Evolutionary conservation across 2,329 filamentous ascomycete genomes (phyloP), one percentile per base, ranked within the genome.

Genomic region (Sclerotinia sclerotiorum): DNA sequence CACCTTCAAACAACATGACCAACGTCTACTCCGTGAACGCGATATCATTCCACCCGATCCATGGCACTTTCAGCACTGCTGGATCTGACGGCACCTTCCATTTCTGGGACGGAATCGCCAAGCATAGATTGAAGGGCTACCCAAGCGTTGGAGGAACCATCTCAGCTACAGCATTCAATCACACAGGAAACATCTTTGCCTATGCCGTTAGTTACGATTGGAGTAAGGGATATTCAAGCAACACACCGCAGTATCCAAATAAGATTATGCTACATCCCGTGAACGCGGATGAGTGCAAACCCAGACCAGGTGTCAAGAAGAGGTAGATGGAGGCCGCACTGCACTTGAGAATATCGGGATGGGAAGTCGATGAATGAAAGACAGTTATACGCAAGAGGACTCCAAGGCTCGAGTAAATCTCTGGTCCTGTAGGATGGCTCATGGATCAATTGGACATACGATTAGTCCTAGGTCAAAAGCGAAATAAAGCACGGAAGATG

Each of bases 1-100:
- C 88, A 6, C 87, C 91, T 1, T 82, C 88, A 68, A 87, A 87
- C 76, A 94, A 93, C 80, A 83, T 90, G 72, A 92, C 91, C 75
- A 95, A 94, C 77, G 95, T 98, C 75, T 95, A 94, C 83, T 90
- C 93, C 1, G 93, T 99, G 77, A 99, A 99, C 82, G 90, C 93
- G 74, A 99, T 99, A 79, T 96, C 92, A 32, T 98, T 98, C 88
- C 95, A 99, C 81, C 95, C 95, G 1, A 85, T 91, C 17, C 94
- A 97, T 80, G 95, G 95, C 76, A 99, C 95, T n/a, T 99, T 99
- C 83, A 96, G 91, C 81, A 99, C 95, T 3, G 93, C 95, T 60
- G 95, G 95, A 67, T 91, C 90, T 46, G 95, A 99, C 80, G 95
- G 95, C 67, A 97, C 95, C 0, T 99, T 98, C 84, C 92, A 95